Evolutionary conservation across 1,139 yeast genomes (phyloP).

Genomic region (Wickerhamomyces sp.): DNA sequence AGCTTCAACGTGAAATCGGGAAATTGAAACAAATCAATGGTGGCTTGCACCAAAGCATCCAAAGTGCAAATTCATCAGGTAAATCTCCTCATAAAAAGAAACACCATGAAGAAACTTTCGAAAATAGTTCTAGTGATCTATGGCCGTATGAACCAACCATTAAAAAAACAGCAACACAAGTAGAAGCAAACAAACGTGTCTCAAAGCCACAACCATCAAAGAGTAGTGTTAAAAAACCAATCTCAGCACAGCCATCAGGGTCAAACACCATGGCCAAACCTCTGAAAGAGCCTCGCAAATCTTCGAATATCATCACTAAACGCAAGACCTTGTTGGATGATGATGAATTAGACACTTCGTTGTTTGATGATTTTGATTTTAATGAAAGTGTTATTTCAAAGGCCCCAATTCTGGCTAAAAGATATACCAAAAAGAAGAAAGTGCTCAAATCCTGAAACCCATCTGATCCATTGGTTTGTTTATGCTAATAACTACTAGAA

Average conservation of each 20-base stretch:
- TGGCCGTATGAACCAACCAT: no score
- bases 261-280: not conserved
- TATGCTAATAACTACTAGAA: no score
- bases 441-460: no score
- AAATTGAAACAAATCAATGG: no score
- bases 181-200: no score
- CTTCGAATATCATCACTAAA: conserved; percentile 1
- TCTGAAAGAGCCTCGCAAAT: not conserved
- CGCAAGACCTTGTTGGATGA: conserved; percentile 13
- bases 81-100: not conserved
- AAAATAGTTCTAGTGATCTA: no score
- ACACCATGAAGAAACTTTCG: not conserved
- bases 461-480: no score
- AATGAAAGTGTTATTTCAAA: conserved; percentile 9
- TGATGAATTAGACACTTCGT: not conserved
- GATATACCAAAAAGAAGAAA: conserved; percentile 22
- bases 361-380: conserved; percentile 16
- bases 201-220: conserved; percentile 2
- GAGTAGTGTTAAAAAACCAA: not conserved
- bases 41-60: not conserved
- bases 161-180: not conserved
- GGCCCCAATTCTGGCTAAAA: conserved; percentile 16
- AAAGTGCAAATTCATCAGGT: not conserved
- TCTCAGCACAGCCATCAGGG: not conserved
- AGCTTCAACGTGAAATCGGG: not conserved